A percentile compares a stretch with the other conserved stretches of the same genome.
These are phyloP conservation scores for Kwoniella dendrophila DNA, from an alignment of 768 basidiomycete species.

Conservation along the genomic window DNA sequence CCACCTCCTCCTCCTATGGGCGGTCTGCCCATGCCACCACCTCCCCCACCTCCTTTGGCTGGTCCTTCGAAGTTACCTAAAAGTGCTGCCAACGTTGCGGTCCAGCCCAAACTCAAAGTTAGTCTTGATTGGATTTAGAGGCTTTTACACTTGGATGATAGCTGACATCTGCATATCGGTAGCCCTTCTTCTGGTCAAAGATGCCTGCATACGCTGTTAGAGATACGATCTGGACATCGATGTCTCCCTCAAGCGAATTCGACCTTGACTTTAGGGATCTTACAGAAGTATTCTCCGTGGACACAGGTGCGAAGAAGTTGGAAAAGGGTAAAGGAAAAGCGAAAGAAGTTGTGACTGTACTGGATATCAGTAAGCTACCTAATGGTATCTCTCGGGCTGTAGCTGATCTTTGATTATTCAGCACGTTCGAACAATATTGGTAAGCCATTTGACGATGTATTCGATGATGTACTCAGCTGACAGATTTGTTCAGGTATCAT, in stretches of 20 bases:
- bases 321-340: slow-evolving; percentile 60
- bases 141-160: too few species aligned
- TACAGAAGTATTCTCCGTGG: slow-evolving; percentile 69
- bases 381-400: background rate
- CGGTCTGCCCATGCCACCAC: slow-evolving; percentile 29
- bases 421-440: slow-evolving; percentile 81
- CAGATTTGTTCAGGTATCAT: slow-evolving; percentile 68
- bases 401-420: slow-evolving; percentile 12
- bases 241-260: slow-evolving; percentile 48
- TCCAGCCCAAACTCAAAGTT: slow-evolving; percentile 39
- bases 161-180: background rate
- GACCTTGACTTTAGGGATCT: slow-evolving; percentile 70
- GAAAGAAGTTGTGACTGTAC: slow-evolving; percentile 65
- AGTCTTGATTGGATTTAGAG: slow-evolving; percentile 3
- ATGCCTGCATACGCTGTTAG: slow-evolving; percentile 59
- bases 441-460: slow-evolving; percentile 49
- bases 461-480: background rate
- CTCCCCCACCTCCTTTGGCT: slow-evolving; percentile 39
- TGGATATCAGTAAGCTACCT: slow-evolving; percentile 65
- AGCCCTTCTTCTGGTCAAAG: slow-evolving; percentile 93
- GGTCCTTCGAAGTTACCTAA: slow-evolving; percentile 14
- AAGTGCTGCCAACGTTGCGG: slow-evolving; percentile 55
- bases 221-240: slow-evolving; percentile 73
- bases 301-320: slow-evolving; percentile 49
- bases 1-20: slow-evolving; percentile 4